Base-by-base conservation (phyloP, 805 yeast species). In the Suhomyces sp. region DNA sequence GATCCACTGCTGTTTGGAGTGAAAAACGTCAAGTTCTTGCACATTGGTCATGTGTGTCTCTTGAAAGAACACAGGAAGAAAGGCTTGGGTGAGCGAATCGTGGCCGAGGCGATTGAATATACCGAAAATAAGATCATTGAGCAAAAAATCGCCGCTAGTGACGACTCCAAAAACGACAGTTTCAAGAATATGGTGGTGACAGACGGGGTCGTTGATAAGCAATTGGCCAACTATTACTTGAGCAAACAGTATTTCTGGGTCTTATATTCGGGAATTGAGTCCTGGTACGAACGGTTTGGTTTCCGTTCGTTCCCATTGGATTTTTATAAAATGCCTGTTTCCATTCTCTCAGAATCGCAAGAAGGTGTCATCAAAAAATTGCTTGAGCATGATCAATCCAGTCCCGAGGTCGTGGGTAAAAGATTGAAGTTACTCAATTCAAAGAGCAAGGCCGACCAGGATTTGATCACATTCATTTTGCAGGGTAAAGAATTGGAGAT, bases 201-300 rank as follows among this genome's bases (percentile, higher is more conserved):
- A 3, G 50, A 57, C 28, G 64, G 66, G 2, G 20, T 39, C 10
- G 25, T 65, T 8, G 70, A 65, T 36, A 16, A 27, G 4, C 36
- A 40, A 9, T 51, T 65, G 47, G 66, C 64, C 22, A 48, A 51
- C 33, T 56, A 65, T 35, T 58, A 63, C 36, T 48, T 65, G 42
- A 40, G 60, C 25, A 61, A 62, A 33, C 43, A 62, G 36, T 66
- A 62, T 43, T 54, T 63, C 31, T 67, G 72, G 72, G 48, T 45
- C 31, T 67, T 87, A 33, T 86, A 85, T 68, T 81, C 91, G 42
- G 93, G 81, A 31, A 77, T 84, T 14, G 91, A 84, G 11, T 72
- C 68, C 20, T 85, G 72, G 46, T 88, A 88, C 55, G 61, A 68
- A 23, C 63, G 68, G 43, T 76, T 81, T 44, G 95, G 90, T 0